Evolutionary conservation across 805 yeast species (phyloP).

Genomic region (Candida sonorensis): DNA sequence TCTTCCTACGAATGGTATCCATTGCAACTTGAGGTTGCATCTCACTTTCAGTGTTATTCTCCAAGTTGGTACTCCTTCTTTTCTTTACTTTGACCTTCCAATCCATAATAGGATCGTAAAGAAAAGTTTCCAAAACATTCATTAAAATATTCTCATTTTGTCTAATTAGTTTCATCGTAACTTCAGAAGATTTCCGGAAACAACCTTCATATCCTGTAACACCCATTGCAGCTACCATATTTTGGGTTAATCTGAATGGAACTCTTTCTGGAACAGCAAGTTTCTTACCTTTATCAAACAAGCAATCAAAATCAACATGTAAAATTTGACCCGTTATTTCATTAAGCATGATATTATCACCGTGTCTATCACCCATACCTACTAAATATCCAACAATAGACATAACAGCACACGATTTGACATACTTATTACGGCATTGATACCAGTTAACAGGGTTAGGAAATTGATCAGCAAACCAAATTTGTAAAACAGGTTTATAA

Average conservation of each 20-base stretch:
- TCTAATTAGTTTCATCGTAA: conserved; percentile 66
- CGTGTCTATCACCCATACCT: conserved; percentile 95
- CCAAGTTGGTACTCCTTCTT: conserved; percentile 26
- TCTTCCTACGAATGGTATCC: conserved; percentile 65
- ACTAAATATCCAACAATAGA: conserved; percentile 91
- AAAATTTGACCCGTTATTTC: conserved; percentile 70
- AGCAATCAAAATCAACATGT: conserved; percentile 95
- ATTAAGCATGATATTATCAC: conserved; percentile 79
- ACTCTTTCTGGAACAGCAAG: conserved; percentile 83
- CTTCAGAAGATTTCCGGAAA: conserved; percentile 80
- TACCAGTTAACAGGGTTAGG: conserved; percentile 91
- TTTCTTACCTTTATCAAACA: conserved; percentile 80
- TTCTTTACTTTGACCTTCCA: conserved; percentile 41
- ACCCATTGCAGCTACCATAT: conserved; percentile 83
- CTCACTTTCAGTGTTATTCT: conserved; percentile 19
- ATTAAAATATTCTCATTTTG: conserved; percentile 76
- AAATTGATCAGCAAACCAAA: conserved; percentile 84
- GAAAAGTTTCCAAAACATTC: conserved; percentile 86
- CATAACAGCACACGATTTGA: conserved; percentile 89
- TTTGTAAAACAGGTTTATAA: conserved; percentile 66
- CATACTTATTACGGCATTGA: conserved; percentile 63
- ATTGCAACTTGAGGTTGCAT: conserved; percentile 59
- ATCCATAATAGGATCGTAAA: conserved; percentile 87
- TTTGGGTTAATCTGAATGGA: conserved; percentile 86
- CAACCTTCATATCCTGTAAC: conserved; percentile 85